A percentile compares a stretch with the other conserved stretches of the same genome.
phyloP scores from a whole-genome alignment of 2,329 filamentous ascomycete genomes.

The Cladobotryum mycophilum region DNA sequence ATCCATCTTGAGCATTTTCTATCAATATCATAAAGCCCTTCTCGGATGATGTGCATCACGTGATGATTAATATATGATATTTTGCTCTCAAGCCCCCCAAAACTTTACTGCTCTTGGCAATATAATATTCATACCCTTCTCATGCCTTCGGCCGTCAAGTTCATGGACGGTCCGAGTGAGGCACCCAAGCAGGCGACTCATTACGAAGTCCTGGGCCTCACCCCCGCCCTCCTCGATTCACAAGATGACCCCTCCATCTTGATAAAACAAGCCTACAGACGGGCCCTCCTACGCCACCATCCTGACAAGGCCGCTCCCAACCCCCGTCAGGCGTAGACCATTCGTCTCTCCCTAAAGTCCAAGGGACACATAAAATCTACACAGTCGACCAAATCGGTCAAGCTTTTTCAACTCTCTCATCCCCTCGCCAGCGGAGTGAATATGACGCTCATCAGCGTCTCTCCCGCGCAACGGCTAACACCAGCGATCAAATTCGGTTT shows the following conservation, averaged over 20 bases:
- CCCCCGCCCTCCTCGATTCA: conserved; percentile 40
- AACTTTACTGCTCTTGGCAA: not conserved
- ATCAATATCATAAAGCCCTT: too few species aligned
- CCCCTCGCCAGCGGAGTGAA: conserved; percentile 38
- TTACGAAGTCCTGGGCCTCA: conserved; percentile 56
- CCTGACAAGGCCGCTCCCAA: conserved; percentile 47
- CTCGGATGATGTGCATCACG: not conserved
- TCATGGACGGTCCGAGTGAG: conserved; percentile 6
- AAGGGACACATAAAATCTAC: conserved; percentile 25
- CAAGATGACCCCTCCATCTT: conserved; percentile 38
- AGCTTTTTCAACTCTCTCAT: conserved; percentile 52
- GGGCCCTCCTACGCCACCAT: conserved; percentile 59
- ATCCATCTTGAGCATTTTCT: not conserved
- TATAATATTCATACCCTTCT: not conserved
- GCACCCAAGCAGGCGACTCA: conserved; percentile 37
- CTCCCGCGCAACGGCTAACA: conserved; percentile 17
- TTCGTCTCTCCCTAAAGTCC: not conserved
- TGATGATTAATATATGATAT: not conserved
- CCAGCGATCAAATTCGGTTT: conserved; percentile 27
- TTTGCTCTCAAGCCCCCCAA: not conserved
- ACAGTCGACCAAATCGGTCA: conserved; percentile 59
- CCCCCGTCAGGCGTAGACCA: conserved; percentile 2
- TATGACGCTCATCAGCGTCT: conserved; percentile 49
- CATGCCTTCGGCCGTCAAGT: not conserved
- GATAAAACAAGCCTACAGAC: conserved; percentile 58